phyloP scores from a whole-genome alignment of 768 basidiomycete genomes.

The Russula abietina region DNA sequence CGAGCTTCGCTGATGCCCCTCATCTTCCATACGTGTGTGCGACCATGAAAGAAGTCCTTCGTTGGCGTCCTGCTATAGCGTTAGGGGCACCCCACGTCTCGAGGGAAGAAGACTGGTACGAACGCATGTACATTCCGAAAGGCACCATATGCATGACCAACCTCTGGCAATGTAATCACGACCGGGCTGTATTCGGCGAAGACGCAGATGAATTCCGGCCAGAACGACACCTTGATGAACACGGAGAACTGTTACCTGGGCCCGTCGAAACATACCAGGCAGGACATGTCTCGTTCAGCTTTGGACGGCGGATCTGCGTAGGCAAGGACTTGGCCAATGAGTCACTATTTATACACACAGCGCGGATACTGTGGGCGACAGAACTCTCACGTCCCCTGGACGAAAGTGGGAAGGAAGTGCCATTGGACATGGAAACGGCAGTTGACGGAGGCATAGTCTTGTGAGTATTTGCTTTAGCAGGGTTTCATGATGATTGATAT shows the following conservation, averaged over 20 bases:
- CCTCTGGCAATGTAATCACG: conserved; percentile 10
- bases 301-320: conserved; percentile 24
- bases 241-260: background rate
- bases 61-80: background rate
- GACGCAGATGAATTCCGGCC: conserved; percentile 24
- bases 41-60: conserved; percentile 20
- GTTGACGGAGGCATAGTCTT: conserved; percentile 5
- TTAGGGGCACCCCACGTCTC: background rate
- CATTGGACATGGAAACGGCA: background rate
- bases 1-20: conserved; percentile 17
- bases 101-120: conserved; percentile 30
- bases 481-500: too few species aligned
- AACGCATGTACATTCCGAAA: conserved; percentile 31
- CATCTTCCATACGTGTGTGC: conserved; percentile 24
- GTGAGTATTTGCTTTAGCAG: background rate
- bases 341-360: conserved; percentile 23
- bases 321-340: conserved; percentile 24
- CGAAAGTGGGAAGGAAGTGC: conserved; percentile 14
- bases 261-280: conserved; percentile 14
- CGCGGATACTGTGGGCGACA: conserved; percentile 24
- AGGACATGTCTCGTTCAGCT: conserved; percentile 22
- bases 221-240: conserved; percentile 16
- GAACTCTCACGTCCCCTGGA: conserved; percentile 17
- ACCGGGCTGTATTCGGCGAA: conserved; percentile 9
- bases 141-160: conserved; percentile 33